Evolutionary conservation across 148 eudicot species (phyloP).

Genomic region (Talinum fruticosum): DNA sequence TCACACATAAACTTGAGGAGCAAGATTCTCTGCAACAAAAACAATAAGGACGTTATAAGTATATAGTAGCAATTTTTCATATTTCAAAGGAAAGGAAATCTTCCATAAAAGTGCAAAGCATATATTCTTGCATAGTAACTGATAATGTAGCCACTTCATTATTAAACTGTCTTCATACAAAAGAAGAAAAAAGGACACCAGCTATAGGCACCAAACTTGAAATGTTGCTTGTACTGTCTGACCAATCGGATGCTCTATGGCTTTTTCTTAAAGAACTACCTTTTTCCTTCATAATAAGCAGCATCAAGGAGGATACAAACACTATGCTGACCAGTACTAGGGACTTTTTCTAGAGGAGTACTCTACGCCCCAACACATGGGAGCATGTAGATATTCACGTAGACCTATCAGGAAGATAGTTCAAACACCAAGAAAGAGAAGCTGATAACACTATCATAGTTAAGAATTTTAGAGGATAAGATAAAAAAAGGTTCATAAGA

Average conservation of each 20-base stretch:
- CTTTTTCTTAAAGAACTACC: neutral
- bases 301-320: neutral
- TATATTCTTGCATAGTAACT: neutral
- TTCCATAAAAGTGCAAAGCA: neutral
- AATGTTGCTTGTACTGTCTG: neutral
- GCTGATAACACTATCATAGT: neutral
- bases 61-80: neutral
- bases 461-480: neutral
- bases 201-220: neutral
- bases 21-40: constrained; percentile 44
- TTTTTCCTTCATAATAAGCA: neutral
- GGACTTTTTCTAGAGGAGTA: neutral
- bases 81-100: neutral
- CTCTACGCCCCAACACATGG: neutral
- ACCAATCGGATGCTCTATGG: neutral
- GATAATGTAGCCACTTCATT: neutral
- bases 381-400: neutral
- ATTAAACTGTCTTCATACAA: too few species aligned
- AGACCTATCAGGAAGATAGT: neutral
- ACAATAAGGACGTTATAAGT: neutral
- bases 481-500: neutral
- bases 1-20: constrained; percentile 57
- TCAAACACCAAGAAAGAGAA: neutral
- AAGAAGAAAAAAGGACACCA: constrained; percentile 3
- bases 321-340: neutral